Evolutionary conservation across 345 rosid genomes (phyloP).

Genomic region (Trapa incisa): DNA sequence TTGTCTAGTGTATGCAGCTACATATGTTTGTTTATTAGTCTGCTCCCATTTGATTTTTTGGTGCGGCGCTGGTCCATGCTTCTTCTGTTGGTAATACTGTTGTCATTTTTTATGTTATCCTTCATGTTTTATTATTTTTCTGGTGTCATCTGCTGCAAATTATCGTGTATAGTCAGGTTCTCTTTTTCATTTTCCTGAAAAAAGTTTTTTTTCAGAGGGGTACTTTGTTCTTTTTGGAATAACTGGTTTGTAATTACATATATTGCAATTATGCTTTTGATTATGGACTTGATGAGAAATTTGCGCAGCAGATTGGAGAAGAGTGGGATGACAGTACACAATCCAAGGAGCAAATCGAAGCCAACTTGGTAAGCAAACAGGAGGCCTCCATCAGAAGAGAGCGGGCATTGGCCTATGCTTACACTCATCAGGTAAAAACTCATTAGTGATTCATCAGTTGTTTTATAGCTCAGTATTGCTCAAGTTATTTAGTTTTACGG

Average conservation of each 20-base stretch:
- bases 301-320: slow-evolving; percentile 32
- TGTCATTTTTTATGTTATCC: too few species aligned
- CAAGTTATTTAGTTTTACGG: background rate
- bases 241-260: background rate
- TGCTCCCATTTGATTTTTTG: background rate
- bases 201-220: background rate
- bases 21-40: background rate
- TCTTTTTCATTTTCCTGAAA: too few species aligned
- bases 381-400: slow-evolving; percentile 91
- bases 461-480: background rate
- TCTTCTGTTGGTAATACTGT: background rate
- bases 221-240: background rate
- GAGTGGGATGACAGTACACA: slow-evolving; percentile 56
- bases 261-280: background rate
- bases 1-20: background rate
- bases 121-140: background rate
- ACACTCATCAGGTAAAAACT: slow-evolving; percentile 66
- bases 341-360: slow-evolving; percentile 67
- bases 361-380: slow-evolving; percentile 42
- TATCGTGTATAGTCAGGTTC: background rate
- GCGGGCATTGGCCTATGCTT: slow-evolving; percentile 78
- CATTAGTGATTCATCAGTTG: background rate
- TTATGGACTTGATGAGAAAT: background rate
- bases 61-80: background rate
- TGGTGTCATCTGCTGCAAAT: background rate